Percentiles rank a stretch among this genome's conserved stretches.
Evolutionary conservation across 2,329 filamentous ascomycete species (phyloP).

Genomic region (Ophiocordyceps unilateralis): DNA sequence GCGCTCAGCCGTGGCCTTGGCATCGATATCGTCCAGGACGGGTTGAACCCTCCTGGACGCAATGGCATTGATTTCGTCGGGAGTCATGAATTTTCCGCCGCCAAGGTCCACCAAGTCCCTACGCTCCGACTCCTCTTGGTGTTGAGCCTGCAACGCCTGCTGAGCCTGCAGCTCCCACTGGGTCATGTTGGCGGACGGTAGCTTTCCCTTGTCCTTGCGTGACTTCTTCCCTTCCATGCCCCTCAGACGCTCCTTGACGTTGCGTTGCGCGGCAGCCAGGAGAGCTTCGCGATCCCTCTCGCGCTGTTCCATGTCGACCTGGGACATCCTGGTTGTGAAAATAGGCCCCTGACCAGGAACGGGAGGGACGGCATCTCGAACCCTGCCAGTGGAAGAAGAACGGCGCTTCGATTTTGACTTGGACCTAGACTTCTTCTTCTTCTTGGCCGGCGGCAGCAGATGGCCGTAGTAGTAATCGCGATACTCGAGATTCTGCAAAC

Average conservation of each 20-base stretch:
- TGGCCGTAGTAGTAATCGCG: conserved; percentile 58
- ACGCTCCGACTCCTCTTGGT: conserved; percentile 39
- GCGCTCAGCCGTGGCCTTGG: conserved; percentile 55
- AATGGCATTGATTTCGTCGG: conserved; percentile 62
- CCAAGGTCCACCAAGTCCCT: conserved; percentile 51
- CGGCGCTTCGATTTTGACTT: conserved; percentile 14
- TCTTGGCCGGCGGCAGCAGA: not conserved
- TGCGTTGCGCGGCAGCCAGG: conserved; percentile 64
- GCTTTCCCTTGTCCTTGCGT: conserved; percentile 57
- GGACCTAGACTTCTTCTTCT: conserved; percentile 12
- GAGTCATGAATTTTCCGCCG: conserved; percentile 63
- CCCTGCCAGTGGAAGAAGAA: conserved; percentile 15
- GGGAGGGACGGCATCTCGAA: not conserved
- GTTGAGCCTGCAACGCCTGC: conserved; percentile 48
- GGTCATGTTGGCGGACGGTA: conserved; percentile 48
- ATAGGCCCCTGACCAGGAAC: conserved; percentile 62
- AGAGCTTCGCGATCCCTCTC: conserved; percentile 58
- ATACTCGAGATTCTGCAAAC: conserved; percentile 43
- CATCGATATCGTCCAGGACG: conserved; percentile 68
- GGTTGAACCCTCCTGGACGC: conserved; percentile 65
- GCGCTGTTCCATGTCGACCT: conserved; percentile 58
- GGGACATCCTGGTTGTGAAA: conserved; percentile 48
- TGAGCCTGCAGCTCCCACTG: conserved; percentile 70
- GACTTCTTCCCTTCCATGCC: conserved; percentile 63
- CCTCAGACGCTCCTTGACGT: conserved; percentile 64